Evolutionary conservation across 2,329 filamentous ascomycete species (phyloP).

Genomic region (Pezicula rhizophila): DNA sequence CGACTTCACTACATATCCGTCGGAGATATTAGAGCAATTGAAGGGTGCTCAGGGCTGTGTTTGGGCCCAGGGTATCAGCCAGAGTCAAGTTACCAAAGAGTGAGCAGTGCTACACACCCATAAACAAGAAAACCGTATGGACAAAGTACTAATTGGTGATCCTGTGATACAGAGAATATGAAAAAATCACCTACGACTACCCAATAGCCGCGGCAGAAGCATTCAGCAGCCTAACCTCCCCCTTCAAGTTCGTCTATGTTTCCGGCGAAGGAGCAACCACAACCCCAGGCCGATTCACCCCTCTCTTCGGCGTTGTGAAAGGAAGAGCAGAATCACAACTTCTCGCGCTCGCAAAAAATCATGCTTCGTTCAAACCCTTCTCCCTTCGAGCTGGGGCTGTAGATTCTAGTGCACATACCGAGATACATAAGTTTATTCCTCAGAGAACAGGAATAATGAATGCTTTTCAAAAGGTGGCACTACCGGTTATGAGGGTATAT

Average conservation of each 20-base stretch:
- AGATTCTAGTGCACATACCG: conserved; percentile 39
- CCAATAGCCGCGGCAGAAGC: conserved; percentile 57
- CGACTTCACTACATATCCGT: conserved; percentile 58
- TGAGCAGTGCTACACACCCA: conserved; percentile 27
- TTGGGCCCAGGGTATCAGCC: conserved; percentile 66
- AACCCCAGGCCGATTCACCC: conserved; percentile 47
- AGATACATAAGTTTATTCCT: conserved; percentile 32
- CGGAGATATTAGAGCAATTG: conserved; percentile 51
- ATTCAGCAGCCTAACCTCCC: conserved; percentile 43
- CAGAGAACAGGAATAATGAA: conserved; percentile 19
- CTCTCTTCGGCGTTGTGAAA: conserved; percentile 58
- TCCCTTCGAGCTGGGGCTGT: conserved; percentile 55
- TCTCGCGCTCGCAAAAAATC: conserved; percentile 39
- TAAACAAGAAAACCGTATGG: neutral
- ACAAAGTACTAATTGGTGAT: too few species aligned
- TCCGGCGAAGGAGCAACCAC: conserved; percentile 52
- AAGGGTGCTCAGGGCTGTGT: conserved; percentile 62
- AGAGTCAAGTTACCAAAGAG: conserved; percentile 53
- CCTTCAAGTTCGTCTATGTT: conserved; percentile 66
- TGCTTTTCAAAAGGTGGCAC: conserved; percentile 7
- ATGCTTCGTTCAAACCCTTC: conserved; percentile 44
- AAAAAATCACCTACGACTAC: conserved; percentile 62
- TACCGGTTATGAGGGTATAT: conserved; percentile 25
- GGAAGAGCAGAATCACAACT: conserved; percentile 59
- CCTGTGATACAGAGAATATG: conserved; percentile 44